Base-by-base conservation (phyloP, 2,329 filamentous ascomycete genomes). In the Raffaelea deltoideospora region DNA sequence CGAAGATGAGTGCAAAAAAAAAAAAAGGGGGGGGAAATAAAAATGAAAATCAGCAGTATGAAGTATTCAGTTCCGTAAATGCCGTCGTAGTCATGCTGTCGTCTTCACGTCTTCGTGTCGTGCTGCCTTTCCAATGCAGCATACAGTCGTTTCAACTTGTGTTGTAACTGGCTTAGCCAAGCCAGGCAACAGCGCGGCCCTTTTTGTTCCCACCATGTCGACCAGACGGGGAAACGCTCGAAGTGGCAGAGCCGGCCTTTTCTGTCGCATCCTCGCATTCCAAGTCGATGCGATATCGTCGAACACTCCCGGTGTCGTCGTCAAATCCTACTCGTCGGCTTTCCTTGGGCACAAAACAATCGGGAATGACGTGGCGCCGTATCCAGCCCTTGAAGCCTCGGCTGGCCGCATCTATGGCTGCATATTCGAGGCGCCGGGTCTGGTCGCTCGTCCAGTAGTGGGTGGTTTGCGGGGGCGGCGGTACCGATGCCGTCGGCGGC, bases 381-480 rank as follows among this genome's bases (percentile, higher is more conserved):
- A 76, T 48, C 67, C 74, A 78, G 11, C 73, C 74, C 44, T 65
- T 65, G 22, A 79, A 59, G 5, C 74, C 74, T 2, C 63, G 61
- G 26, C 64, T 67, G 2, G 73, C 72, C 0, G 72, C 72, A 34
- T 79, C 74, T 29, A 79, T 79, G 38, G 74, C 74, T 0, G 72
- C 74, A 46, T 79, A 79, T 55, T 79, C 74, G 4, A 76, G 60
- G 10, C 72, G 61, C 4, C 74, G 63, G 0, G 73, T 77, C 37
- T 61, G 62, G 48, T 77, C 70, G 47, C 70, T 76, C 1, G 72
- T 78, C 74, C 74, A 79, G 54, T 78, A 79, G 48, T 77, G 71
- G 2, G 69, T 71, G 3, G 74, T 76, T 45, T 67, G 64, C 4
- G 69, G 69, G 11, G 69, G 72, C 45, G 17, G 42, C 45, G 18